Percentiles rank a stretch among this genome's conserved stretches.
Conservation (phyloP, 2,329 filamentous ascomycete genomes). For the Pseudocercospora fuligena region DNA sequence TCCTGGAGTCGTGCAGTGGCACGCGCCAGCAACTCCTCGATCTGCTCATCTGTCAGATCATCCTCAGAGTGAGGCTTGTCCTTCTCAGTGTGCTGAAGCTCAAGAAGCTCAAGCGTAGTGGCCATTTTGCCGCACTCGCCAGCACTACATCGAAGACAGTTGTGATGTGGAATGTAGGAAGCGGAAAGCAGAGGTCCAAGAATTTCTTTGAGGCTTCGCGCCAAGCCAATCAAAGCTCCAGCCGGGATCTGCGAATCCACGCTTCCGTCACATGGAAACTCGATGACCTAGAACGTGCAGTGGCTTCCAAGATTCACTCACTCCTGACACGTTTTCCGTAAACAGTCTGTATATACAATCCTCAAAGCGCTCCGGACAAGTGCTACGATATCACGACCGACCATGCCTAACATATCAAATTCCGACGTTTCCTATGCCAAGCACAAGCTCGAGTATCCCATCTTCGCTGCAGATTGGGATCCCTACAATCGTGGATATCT, state of each 20-base stretch:
- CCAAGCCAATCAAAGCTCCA: background rate
- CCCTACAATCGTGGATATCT: slow-evolving; percentile 75
- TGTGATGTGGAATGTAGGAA: background rate
- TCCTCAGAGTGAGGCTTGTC: slow-evolving; percentile 14
- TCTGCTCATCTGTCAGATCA: slow-evolving; percentile 65
- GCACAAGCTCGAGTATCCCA: slow-evolving; percentile 76
- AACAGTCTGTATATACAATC: background rate
- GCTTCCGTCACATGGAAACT: background rate
- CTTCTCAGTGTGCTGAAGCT: background rate
- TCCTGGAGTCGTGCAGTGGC: slow-evolving; percentile 63
- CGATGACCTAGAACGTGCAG: background rate
- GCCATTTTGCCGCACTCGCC: slow-evolving; percentile 8
- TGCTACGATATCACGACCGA: slow-evolving; percentile 3
- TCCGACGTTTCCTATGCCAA: slow-evolving; percentile 57
- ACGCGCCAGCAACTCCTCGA: slow-evolving; percentile 66
- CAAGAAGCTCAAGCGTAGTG: background rate
- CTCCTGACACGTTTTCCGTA: background rate
- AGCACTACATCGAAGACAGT: slow-evolving; percentile 4
- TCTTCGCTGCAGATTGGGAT: slow-evolving; percentile 88
- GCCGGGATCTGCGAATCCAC: background rate
- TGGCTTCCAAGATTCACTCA: background rate
- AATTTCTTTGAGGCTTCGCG: slow-evolving; percentile 4
- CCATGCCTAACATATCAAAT: slow-evolving; percentile 24
- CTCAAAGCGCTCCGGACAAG: background rate
- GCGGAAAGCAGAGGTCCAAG: background rate